Base-by-base conservation (phyloP, 2,329 filamentous ascomycete genomes). In the Reticulascus tulasneorum region DNA sequence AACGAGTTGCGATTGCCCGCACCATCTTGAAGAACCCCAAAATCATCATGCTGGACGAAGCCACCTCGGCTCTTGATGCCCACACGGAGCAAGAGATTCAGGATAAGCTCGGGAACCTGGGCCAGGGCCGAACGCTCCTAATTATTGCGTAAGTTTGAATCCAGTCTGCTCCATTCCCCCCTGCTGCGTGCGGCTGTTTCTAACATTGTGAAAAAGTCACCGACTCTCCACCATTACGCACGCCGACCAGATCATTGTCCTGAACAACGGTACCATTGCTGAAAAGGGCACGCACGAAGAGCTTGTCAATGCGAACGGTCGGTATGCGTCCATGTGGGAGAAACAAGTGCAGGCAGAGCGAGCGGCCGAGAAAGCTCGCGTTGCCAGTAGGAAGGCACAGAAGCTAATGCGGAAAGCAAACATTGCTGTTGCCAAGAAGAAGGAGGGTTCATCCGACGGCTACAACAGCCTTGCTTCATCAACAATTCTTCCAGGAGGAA, bases 31-130 rank as follows among this genome's bases (percentile, higher is more conserved):
- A 96, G 63, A 80, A 94, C 48, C 89, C 90, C 2, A 82, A 84
- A 33, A 90, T 96, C 53, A 94, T 95, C 54, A 84, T 96, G 64
- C 71, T 96, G 24, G 90, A 96, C 56, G 90, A 96, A 62, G 90
- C 90, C 10, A 96, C 89, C 2, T 91, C 90, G 22, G 89, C 90
- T 9, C 70, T 96, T 20, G 90, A 96, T 56, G 89, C 87, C 0
- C 86, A 93, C 47, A 96, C 90, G 0, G 90, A 96, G 60, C 86
- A 94, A 58, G 85, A 94, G 55, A 95, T 96, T 41, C 90, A 96
- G 61, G 78, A 84, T 40, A 89, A 90, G 23, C 76, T 98, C 21
- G 82, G 82, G 39, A 87, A 77, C 11, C 78, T 97, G 29, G 86
- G 87, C 12, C 73, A 84, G 48, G 90, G 89, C 32, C 84, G 93